Percentiles rank a stretch among this genome's conserved stretches.
Conservation (phyloP, 192 early-diverging fungal species). For the Gonapodya prolifera region DNA sequence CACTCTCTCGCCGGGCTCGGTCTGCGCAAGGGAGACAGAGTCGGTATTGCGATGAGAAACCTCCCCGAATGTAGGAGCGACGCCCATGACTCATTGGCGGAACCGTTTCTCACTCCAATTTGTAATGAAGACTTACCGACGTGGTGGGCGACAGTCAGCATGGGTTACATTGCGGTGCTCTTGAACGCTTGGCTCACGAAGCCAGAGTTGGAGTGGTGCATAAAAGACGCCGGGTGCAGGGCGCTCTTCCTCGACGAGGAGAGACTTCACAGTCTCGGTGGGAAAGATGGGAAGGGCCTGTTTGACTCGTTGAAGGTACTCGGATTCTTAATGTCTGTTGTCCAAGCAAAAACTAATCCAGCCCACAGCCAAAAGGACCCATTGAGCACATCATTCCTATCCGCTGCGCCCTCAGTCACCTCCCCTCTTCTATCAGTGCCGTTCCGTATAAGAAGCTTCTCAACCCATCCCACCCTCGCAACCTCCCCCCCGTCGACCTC, state of each 20-base stretch:
- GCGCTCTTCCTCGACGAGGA: neutral
- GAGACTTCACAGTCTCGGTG: neutral
- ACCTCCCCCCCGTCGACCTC: neutral
- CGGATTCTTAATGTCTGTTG: neutral
- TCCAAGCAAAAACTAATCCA: neutral
- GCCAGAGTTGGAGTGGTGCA: neutral
- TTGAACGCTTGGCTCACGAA: neutral
- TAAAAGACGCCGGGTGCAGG: neutral
- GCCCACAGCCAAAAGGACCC: neutral
- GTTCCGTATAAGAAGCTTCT: neutral
- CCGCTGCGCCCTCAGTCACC: neutral
- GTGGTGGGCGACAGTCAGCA: neutral
- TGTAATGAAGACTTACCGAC: neutral
- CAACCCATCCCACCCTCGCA: neutral
- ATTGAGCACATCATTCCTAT: neutral
- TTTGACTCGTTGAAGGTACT: neutral
- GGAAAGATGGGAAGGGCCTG: neutral
- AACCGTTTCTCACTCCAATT: neutral
- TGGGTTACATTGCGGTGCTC: neutral
- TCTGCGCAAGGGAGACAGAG: neutral
- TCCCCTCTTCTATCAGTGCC: neutral
- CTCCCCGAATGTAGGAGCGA: neutral
- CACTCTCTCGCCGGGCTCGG: neutral
- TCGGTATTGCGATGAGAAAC: neutral
- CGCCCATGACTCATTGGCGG: neutral